Conservation (phyloP, 331 rosid species). For the Ulmus americana region DNA sequence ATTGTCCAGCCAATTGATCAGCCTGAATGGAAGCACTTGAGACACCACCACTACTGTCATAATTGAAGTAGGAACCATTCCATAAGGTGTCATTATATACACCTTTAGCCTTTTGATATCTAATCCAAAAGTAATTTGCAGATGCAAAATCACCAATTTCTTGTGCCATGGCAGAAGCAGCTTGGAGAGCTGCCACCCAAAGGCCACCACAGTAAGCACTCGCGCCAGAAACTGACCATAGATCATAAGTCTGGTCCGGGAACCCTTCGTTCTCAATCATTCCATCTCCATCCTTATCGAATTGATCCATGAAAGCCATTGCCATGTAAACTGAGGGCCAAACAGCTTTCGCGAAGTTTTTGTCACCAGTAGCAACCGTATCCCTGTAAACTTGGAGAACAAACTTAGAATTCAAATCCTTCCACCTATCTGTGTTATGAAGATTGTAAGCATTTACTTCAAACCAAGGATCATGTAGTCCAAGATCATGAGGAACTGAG, state of each 20-base stretch:
- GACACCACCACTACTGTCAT: conserved; percentile 57
- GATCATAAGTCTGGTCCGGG: conserved; percentile 85
- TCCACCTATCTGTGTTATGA: conserved; percentile 71
- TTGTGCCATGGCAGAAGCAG: conserved; percentile 70
- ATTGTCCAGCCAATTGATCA: conserved; percentile 87
- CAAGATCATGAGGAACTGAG: conserved; percentile 84
- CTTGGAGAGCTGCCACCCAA: conserved; percentile 86
- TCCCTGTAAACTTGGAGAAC: conserved; percentile 85
- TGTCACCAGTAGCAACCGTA: conserved; percentile 70
- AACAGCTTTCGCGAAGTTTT: conserved; percentile 68
- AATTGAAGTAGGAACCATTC: conserved; percentile 86
- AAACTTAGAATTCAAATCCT: conserved; percentile 82
- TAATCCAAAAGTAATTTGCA: conserved; percentile 58
- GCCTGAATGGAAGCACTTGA: conserved; percentile 73
- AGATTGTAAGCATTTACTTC: conserved; percentile 72
- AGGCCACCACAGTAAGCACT: conserved; percentile 86
- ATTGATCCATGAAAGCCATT: conserved; percentile 77
- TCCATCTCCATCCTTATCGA: conserved; percentile 78
- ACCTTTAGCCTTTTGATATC: conserved; percentile 61
- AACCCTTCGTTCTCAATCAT: conserved; percentile 87
- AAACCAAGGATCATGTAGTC: conserved; percentile 74
- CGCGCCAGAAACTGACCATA: conserved; percentile 79
- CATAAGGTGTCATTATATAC: conserved; percentile 56
- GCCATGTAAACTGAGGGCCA: conserved; percentile 88
- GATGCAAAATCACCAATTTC: conserved; percentile 56